A percentile compares a stretch with the other conserved stretches of the same genome.
These are phyloP conservation scores for Trichoderma hamatum DNA, from an alignment of 2,329 filamentous ascomycete species.

Conservation along the genomic window DNA sequence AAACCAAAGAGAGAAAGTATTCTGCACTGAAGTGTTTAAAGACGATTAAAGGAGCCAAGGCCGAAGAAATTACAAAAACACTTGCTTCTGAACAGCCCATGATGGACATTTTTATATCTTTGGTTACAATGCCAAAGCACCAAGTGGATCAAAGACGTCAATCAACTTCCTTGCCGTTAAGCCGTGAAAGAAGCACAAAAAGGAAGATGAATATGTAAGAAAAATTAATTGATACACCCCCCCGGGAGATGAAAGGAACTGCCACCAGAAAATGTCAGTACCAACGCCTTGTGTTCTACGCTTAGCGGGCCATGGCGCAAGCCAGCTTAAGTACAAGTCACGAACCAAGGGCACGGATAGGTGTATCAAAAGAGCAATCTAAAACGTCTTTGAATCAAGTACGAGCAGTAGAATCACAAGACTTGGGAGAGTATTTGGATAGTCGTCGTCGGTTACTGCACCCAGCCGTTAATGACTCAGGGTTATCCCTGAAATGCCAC, in stretches of 20 bases:
- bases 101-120: slow-evolving; percentile 1
- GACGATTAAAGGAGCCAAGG: not conserved
- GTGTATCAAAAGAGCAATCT: not conserved
- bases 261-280: not conserved
- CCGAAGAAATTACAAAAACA: not conserved
- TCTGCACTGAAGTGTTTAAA: not conserved
- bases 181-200: not conserved
- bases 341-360: not conserved
- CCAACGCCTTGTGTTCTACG: not conserved
- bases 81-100: not conserved
- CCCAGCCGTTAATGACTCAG: not conserved
- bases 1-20: not conserved
- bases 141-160: not conserved
- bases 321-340: not conserved
- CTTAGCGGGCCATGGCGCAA: not conserved
- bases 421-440: not conserved
- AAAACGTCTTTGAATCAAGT: not conserved
- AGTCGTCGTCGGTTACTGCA: slow-evolving; percentile 1
- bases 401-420: not conserved
- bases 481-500: not conserved
- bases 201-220: not conserved
- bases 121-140: not conserved
- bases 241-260: not conserved
- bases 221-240: not conserved
- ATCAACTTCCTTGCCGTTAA: not conserved